Evolutionary conservation across 1,284 basidiomycete species (phyloP).

Genomic region (Trichosporon sp.): DNA sequence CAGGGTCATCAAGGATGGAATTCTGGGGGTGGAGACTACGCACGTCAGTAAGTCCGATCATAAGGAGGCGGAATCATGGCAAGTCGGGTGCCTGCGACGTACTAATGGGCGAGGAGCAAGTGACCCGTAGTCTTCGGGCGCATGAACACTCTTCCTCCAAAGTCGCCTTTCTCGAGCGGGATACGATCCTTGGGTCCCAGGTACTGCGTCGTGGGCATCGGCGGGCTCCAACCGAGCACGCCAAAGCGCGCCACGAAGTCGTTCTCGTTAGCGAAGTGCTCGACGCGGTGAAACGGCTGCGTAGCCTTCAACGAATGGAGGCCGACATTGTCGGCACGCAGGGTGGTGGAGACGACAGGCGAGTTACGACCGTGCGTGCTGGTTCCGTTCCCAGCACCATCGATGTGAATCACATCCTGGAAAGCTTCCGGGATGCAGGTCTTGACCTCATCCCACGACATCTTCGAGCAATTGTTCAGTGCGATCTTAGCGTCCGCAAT

Average conservation of each 20-base stretch:
- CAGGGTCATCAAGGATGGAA: conserved; percentile 28
- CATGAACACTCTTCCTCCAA: conserved; percentile 32
- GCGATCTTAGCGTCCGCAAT: background rate
- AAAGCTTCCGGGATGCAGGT: background rate
- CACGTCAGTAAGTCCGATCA: no score
- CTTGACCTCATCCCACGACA: background rate
- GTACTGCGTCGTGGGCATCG: background rate
- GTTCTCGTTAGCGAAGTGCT: conserved; percentile 36
- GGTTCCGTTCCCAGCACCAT: background rate
- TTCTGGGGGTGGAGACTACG: conserved; percentile 19
- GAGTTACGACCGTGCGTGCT: background rate
- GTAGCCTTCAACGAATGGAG: conserved; percentile 7
- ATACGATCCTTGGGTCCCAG: background rate
- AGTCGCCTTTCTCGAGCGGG: conserved; percentile 22
- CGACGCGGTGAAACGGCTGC: conserved; percentile 24
- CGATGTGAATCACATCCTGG: background rate
- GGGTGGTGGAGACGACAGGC: background rate
- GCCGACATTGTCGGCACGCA: background rate
- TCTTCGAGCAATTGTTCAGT: background rate
- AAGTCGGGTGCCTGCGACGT: conserved; percentile 2
- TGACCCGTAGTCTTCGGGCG: conserved; percentile 26
- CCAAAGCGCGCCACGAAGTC: conserved; percentile 36
- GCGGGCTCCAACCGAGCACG: conserved; percentile 7
- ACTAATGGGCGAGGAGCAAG: conserved; percentile 32
- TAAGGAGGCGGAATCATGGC: no score